A percentile compares a stretch with the other conserved stretches of the same genome.
These are phyloP conservation scores for Aspergillus sp. DNA, from an alignment of 2,329 filamentous ascomycete genomes.

Conservation along the genomic window DNA sequence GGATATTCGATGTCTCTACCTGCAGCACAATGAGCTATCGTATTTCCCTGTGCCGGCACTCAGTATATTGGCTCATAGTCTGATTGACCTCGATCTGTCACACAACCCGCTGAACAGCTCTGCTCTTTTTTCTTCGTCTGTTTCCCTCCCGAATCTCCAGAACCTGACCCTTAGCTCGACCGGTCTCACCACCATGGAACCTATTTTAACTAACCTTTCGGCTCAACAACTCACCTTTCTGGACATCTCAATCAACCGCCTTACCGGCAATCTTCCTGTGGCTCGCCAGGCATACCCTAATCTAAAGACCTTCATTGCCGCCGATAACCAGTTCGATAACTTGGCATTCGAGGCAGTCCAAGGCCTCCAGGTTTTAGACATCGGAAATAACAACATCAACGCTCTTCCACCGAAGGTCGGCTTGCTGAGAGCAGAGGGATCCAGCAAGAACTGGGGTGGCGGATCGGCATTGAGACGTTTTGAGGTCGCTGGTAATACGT, in stretches of 20 bases:
- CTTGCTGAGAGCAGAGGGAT: conserved; percentile 57
- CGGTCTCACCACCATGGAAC: conserved; percentile 62
- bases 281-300: conserved; percentile 63
- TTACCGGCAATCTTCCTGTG: conserved; percentile 59
- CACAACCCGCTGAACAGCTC: conserved; percentile 65
- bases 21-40: conserved; percentile 72
- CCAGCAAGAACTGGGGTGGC: conserved; percentile 27
- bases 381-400: conserved; percentile 80
- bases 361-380: conserved; percentile 69
- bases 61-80: conserved; percentile 60
- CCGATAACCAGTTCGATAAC: conserved; percentile 71
- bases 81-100: conserved; percentile 67
- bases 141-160: conserved; percentile 66
- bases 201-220: conserved; percentile 59
- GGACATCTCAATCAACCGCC: conserved; percentile 75
- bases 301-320: conserved; percentile 63
- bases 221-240: conserved; percentile 70
- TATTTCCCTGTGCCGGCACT: conserved; percentile 62
- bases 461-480: conserved; percentile 56
- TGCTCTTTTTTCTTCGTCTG: conserved; percentile 57
- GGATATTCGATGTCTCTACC: conserved; percentile 52
- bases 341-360: conserved; percentile 66
- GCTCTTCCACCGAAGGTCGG: conserved; percentile 74
- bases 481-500: conserved; percentile 77
- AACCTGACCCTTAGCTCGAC: conserved; percentile 72